Base-by-base conservation (phyloP, 2,329 filamentous ascomycete genomes). In the Conoideocrella luteorostrata region DNA sequence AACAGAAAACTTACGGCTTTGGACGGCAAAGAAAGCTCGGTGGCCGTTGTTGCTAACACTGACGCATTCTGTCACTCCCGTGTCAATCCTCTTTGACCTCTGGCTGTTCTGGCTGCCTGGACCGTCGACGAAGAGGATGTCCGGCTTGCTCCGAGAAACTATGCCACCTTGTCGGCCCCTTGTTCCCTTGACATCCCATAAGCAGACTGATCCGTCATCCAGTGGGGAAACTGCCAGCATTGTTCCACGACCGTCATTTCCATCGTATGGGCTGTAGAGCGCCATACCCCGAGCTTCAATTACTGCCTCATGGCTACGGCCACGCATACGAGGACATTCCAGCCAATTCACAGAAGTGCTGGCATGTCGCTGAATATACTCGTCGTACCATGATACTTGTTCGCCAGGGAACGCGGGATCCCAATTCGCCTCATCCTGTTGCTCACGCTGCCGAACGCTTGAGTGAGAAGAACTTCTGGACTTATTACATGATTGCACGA, bases 131-230 rank as follows among this genome's bases (percentile, higher is more conserved):
- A 82, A 81, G 13, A 95, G 70, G 7, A 91, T 70, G 0, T 83
- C 84, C 0, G 81, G 70, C 17, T 67, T 67, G 61, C 85, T 93
- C 48, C 75, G 75, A 1, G 77, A 80, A 10, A 86, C 52, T 24
- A 93, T 77, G 3, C 71, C 75, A 2, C 86, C 85, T 50, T 73
- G 75, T 49, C 59, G 70, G 5, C 64, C 64, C 38, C 67, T 66
- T 23, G 71, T 75, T 2, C 75, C 76, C 43, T 75, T 79, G 40
- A 87, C 68, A 57, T 95, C 86, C 89, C 89, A 96, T 6, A 95
- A 65, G 53, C 84, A 87, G n/a, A 96, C 75, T 41, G 86, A 88
- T 0, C 89, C 89, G 58, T 96, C 87, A 46, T 94, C 88, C 7
- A 95, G 69, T 2, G 89, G 88, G 1, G 85, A 83, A 13, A 95